phyloP scores from a whole-genome alignment of 345 rosid genomes.

The Eucalyptus pumila region DNA sequence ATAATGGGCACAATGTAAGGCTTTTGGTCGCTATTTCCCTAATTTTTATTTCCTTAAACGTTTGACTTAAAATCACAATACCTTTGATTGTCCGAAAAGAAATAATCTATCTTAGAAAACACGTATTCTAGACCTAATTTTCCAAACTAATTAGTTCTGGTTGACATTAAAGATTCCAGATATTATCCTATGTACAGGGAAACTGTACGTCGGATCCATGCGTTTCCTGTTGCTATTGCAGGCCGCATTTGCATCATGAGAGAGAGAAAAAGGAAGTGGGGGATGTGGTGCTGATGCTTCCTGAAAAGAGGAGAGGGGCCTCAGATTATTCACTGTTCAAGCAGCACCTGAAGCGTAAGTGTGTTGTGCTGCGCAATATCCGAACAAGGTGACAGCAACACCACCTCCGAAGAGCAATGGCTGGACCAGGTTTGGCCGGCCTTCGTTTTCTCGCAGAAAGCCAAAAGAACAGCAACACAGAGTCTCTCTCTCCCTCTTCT shows the following conservation, averaged over 20 bases:
- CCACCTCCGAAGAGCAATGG: neutral
- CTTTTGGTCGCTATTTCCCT: too few species aligned
- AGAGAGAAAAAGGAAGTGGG: neutral
- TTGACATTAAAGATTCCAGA: neutral
- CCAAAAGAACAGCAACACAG: neutral
- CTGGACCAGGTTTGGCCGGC: neutral
- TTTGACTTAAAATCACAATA: neutral
- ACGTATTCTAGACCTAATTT: neutral
- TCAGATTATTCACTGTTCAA: neutral
- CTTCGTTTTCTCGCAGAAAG: neutral
- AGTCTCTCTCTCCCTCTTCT: neutral
- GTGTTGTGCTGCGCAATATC: neutral
- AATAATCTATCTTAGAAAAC: neutral
- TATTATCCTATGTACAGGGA: neutral
- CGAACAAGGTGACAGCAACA: neutral
- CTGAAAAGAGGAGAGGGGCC: neutral
- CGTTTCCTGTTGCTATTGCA: neutral
- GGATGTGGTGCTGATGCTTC: neutral
- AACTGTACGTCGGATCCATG: neutral
- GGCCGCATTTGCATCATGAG: neutral
- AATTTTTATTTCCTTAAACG: neutral
- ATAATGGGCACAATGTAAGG: too few species aligned
- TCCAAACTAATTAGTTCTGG: neutral
- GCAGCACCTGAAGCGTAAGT: neutral
- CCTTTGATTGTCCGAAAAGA: neutral